These are phyloP conservation scores for Suillus luteus DNA, from an alignment of 768 basidiomycete genomes.

Conservation along the genomic window DNA sequence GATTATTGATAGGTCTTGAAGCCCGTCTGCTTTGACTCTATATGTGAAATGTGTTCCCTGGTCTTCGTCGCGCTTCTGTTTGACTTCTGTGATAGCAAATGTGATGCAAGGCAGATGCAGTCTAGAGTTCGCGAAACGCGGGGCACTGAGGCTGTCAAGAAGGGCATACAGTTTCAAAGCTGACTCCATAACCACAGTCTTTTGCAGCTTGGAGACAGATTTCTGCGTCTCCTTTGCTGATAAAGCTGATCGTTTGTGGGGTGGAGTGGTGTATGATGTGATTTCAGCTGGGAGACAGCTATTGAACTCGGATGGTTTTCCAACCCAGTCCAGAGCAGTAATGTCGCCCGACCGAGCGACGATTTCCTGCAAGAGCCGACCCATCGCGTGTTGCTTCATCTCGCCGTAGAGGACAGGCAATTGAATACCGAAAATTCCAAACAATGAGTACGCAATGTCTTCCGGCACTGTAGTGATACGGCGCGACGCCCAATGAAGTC, in stretches of 20 bases:
- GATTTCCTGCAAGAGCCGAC: neutral
- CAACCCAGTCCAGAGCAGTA: neutral
- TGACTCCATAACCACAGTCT: neutral
- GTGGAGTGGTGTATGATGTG: neutral
- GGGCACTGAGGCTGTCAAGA: neutral
- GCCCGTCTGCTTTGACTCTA: neutral
- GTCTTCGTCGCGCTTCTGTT: neutral
- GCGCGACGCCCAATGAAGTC: neutral
- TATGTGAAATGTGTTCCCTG: neutral
- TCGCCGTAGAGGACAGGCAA: neutral
- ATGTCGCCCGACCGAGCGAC: neutral
- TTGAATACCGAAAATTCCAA: neutral
- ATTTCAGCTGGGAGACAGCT: neutral
- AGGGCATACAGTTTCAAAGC: neutral
- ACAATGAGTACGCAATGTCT: constrained; percentile 1
- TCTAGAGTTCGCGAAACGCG: constrained; percentile 1
- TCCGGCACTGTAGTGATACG: neutral
- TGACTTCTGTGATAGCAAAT: neutral
- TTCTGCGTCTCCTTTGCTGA: neutral
- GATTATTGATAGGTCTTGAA: neutral
- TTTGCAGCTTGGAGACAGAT: neutral
- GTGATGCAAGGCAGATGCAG: neutral
- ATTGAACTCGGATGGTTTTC: neutral
- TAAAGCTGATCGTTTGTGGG: neutral
- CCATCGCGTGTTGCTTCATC: neutral